phyloP scores from a whole-genome alignment of 305 asterid genomes.

The Rubia tinctorum region DNA sequence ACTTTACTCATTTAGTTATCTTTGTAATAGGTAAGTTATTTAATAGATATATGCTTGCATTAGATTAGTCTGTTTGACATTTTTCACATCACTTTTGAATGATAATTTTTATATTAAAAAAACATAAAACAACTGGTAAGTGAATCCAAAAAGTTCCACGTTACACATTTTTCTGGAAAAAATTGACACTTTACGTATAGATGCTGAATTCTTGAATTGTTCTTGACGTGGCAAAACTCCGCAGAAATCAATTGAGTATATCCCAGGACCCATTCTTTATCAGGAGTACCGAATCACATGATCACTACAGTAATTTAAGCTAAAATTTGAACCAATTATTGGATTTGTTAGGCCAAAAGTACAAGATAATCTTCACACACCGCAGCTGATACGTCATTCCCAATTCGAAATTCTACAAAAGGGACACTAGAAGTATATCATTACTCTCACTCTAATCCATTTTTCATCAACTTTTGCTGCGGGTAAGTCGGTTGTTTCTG shows the following conservation, averaged over 20 bases:
- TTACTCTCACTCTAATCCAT: neutral
- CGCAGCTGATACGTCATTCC: conserved; percentile 12
- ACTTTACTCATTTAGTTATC: too few relatives aligned
- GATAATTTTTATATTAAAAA: too few relatives aligned
- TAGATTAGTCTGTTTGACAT: too few relatives aligned
- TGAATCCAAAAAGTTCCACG: neutral
- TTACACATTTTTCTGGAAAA: neutral
- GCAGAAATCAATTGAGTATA: neutral
- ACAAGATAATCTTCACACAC: neutral
- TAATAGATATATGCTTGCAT: too few relatives aligned
- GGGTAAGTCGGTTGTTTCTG: neutral
- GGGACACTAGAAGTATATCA: neutral
- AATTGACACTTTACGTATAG: neutral
- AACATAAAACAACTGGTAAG: too few relatives aligned
- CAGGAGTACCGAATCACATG: neutral
- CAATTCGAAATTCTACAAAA: neutral
- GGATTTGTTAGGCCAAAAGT: neutral
- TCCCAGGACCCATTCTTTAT: neutral
- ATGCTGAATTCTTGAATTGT: neutral
- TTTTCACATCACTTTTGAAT: too few relatives aligned
- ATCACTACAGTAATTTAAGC: neutral
- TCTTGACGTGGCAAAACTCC: conserved; percentile 1
- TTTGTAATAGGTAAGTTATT: too few relatives aligned
- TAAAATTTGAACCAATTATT: neutral
- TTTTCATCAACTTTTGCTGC: neutral